Conservation (phyloP, 2,329 filamentous ascomycete genomes). For the Xylariales sp. region DNA sequence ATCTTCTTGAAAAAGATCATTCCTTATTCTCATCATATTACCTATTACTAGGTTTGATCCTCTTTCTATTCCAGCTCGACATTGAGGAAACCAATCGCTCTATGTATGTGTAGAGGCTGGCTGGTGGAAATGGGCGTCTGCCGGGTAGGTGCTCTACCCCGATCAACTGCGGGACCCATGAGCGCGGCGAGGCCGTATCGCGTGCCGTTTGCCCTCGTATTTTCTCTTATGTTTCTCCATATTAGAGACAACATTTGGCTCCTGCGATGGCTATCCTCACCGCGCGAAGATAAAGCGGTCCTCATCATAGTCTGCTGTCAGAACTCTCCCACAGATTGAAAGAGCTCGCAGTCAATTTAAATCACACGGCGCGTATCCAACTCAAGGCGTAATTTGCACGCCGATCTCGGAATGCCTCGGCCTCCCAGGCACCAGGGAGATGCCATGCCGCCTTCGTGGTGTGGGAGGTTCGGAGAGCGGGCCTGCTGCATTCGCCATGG, state of each 20-base stretch:
- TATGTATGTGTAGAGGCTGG: not conserved
- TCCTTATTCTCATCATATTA: not conserved
- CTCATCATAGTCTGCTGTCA: not conserved
- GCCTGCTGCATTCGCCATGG: constrained; percentile 2
- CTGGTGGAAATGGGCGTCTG: not conserved
- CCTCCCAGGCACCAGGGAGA: not conserved
- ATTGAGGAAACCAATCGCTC: not conserved
- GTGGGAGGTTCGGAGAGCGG: constrained; percentile 26
- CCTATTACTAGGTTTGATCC: not conserved
- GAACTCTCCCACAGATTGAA: not conserved
- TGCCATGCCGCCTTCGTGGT: not conserved
- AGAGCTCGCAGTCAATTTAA: not conserved
- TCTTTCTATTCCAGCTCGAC: not conserved
- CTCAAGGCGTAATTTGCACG: not conserved
- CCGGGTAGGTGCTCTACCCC: not conserved
- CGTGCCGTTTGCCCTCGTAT: not conserved
- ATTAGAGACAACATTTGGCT: no score
- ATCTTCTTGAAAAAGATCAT: not conserved
- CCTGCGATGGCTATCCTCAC: not conserved
- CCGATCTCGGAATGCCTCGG: constrained; percentile 12
- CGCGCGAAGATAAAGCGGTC: constrained; percentile 1
- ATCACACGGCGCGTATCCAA: not conserved
- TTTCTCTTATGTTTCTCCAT: not conserved
- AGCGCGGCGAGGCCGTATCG: not conserved
- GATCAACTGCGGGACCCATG: not conserved